A percentile compares a stretch with the other conserved stretches of the same genome.
phyloP scores from a whole-genome alignment of 768 basidiomycete genomes.

The Phanerochaete sordida region DNA sequence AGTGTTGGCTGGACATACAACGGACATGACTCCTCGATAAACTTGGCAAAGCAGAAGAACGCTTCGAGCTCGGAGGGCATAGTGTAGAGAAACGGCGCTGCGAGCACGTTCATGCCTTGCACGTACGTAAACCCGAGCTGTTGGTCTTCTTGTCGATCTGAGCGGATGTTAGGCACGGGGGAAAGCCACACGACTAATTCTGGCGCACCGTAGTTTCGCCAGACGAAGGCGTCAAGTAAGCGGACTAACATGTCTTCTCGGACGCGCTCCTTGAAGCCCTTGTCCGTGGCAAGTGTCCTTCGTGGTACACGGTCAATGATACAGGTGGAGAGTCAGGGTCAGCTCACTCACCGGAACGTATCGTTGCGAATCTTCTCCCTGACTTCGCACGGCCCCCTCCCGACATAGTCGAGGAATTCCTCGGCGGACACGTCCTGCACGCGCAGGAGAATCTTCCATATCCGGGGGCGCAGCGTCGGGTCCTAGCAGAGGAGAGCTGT shows the following conservation, averaged over 20 bases:
- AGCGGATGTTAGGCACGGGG: not conserved
- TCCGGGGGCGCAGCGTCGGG: slow-evolving; percentile 77
- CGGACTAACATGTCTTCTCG: slow-evolving; percentile 96
- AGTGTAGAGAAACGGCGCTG: slow-evolving; percentile 95
- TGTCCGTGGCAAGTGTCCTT: slow-evolving; percentile 92
- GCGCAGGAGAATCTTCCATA: slow-evolving; percentile 92
- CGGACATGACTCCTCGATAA: slow-evolving; percentile 93
- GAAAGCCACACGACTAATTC: not conserved
- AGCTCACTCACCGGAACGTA: slow-evolving; percentile 72
- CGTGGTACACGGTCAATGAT: not conserved
- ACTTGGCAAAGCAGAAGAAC: slow-evolving; percentile 93
- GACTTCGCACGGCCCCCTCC: slow-evolving; percentile 82
- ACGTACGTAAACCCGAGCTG: slow-evolving; percentile 92
- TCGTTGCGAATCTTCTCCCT: slow-evolving; percentile 94
- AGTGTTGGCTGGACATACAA: slow-evolving; percentile 96
- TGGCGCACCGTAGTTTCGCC: slow-evolving; percentile 79
- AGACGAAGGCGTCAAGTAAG: slow-evolving; percentile 96
- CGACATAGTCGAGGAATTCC: slow-evolving; percentile 73
- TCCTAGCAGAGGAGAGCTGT: slow-evolving; percentile 45
- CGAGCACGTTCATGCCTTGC: slow-evolving; percentile 98
- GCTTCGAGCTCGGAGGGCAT: slow-evolving; percentile 99
- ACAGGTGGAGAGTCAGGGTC: not conserved
- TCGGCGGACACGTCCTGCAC: slow-evolving; percentile 78
- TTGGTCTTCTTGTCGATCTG: slow-evolving; percentile 76
- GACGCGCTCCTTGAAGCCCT: slow-evolving; percentile 96